phyloP scores from a whole-genome alignment of 2,329 filamentous ascomycete genomes.

The Trichophyton mentagrophytes region DNA sequence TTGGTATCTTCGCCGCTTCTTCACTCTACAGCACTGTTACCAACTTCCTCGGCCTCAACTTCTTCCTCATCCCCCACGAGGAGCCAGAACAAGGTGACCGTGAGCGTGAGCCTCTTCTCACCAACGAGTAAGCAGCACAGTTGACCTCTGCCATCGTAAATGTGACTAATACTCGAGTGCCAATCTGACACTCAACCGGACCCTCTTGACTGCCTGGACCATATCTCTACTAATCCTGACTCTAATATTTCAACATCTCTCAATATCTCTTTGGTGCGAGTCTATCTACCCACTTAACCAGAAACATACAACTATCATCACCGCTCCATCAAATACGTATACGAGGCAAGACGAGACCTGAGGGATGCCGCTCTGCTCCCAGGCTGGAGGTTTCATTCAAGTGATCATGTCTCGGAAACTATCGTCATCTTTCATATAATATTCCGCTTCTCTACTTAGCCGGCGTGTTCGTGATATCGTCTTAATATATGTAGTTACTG shows the following conservation, averaged over 20 bases:
- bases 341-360: background rate
- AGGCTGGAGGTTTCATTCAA: background rate
- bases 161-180: background rate
- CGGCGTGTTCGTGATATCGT: background rate
- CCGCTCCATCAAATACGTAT: background rate
- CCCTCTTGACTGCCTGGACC: background rate
- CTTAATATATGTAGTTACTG: background rate
- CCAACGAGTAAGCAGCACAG: slow-evolving; percentile 16
- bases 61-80: slow-evolving; percentile 23
- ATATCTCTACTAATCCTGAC: background rate
- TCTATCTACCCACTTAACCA: background rate
- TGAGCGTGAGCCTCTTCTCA: slow-evolving; percentile 43
- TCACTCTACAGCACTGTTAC: slow-evolving; percentile 39
- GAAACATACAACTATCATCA: background rate
- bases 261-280: background rate
- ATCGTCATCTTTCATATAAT: background rate
- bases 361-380: background rate
- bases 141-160: background rate
- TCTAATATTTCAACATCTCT: background rate
- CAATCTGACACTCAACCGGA: background rate
- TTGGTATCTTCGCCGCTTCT: slow-evolving; percentile 45
- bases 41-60: slow-evolving; percentile 25
- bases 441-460: background rate
- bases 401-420: background rate
- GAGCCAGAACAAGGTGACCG: slow-evolving; percentile 35